Base-by-base conservation (phyloP, 2,329 filamentous ascomycete genomes). In the Phyllosticta paracitricarpa region DNA sequence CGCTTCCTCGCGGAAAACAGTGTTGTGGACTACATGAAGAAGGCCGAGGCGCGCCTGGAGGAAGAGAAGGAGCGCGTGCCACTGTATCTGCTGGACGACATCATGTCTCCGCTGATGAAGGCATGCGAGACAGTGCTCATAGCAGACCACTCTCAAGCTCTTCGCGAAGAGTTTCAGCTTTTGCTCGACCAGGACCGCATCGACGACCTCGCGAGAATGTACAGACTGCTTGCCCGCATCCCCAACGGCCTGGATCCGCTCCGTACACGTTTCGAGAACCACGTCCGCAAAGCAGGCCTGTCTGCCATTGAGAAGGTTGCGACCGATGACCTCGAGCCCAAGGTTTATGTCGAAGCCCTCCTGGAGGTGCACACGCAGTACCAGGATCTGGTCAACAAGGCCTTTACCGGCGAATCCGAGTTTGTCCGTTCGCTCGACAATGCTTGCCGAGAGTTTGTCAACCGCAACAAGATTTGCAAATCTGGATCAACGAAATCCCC, bases 11-110 rank as follows among this genome's bases (percentile, higher is more conserved):
- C 91, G 10, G 93, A 97, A 74, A 99, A 99, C 73, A 96, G 89
- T 65, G 91, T 99, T 3, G 92, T 99, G 35, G 94, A 99, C 72
- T 99, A 97, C 77, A 97, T 99, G 94, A 97, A 97, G 81, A 99
- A 99, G 82, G 95, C 94, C 0, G 93, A 97, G 76, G 77, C 85
- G 52, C 87, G 94, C 33, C 77, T 99, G 63, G 85, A 90, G 7
- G 94, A 99, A 75, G 94, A 99, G 75, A 94, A 96, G 77, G 90
- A 93, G 71, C 89, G 94, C 26, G 94, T 99, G 9, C 86, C 86
- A 66, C 85, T 97, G 71, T 99, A 96, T 71, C 81, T 99, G 54
- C 91, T 97, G 69, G 84, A 86, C 40, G 94, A 99, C 74, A 97
- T 97, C 62, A 89, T 89, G 67, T 78, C 86, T 7, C 87, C 86